Conservation (phyloP, 345 rosid genomes). For the Limnanthes douglasii region DNA sequence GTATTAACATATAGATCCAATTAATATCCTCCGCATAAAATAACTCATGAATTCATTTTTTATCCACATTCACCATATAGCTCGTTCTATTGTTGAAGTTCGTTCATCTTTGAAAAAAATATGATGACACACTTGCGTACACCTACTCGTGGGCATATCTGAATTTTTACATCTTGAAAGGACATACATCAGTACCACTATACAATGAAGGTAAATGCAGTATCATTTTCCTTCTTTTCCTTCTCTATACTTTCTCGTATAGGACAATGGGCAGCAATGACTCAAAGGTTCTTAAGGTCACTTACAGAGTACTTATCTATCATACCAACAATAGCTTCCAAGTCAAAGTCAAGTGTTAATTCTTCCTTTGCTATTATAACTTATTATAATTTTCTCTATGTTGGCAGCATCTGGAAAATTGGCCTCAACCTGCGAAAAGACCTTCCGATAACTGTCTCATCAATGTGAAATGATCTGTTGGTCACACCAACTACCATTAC, state of each 20-base stretch:
- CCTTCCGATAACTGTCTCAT: conserved; percentile 93
- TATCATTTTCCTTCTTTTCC: conserved; percentile 67
- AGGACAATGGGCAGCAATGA: conserved; percentile 81
- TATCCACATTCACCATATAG: conserved; percentile 83
- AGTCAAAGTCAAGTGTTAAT: conserved; percentile 53
- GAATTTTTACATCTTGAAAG: conserved; percentile 70
- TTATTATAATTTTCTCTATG: conserved; percentile 59
- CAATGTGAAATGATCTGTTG: conserved; percentile 89
- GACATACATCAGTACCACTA: conserved; percentile 53
- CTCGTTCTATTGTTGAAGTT: conserved; percentile 75
- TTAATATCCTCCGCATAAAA: too few species aligned
- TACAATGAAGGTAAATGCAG: conserved; percentile 62
- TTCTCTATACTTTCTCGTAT: conserved; percentile 71
- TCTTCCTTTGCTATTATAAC: conserved; percentile 79
- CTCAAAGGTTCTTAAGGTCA: conserved; percentile 60
- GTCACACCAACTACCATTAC: conserved; percentile 94
- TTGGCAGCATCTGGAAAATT: conserved; percentile 78
- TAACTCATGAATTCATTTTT: conserved; percentile 66
- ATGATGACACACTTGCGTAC: conserved; percentile 72
- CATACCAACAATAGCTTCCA: conserved; percentile 59
- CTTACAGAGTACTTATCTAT: conserved; percentile 90
- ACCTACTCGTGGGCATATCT: conserved; percentile 80
- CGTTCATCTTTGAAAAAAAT: conserved; percentile 71
- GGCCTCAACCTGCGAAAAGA: conserved; percentile 57
- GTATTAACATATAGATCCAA: too few species aligned